These are phyloP conservation scores for Chrysosphaeria jannelii DNA, from an alignment of 2,329 filamentous ascomycete genomes.

Conservation along the genomic window DNA sequence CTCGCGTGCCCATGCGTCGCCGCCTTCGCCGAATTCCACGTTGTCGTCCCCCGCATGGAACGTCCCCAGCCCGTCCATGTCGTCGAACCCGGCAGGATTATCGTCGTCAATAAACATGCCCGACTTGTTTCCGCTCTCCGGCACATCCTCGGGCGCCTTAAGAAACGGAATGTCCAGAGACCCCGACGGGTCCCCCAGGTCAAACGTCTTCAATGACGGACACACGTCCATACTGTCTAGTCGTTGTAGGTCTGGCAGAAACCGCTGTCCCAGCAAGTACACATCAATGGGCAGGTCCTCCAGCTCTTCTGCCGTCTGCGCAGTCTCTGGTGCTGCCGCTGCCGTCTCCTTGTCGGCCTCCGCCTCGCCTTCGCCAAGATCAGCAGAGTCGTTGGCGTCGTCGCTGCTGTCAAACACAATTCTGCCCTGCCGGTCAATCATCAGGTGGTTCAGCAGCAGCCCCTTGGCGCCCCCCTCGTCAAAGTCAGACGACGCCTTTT, in stretches of 20 bases:
- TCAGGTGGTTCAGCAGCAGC: slow-evolving; percentile 78
- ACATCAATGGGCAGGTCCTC: slow-evolving; percentile 55
- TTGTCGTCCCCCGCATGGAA: slow-evolving; percentile 40
- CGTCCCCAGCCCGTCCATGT: slow-evolving; percentile 43
- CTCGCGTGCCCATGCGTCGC: slow-evolving; percentile 82
- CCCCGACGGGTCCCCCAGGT: slow-evolving; percentile 60
- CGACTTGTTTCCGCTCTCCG: slow-evolving; percentile 30
- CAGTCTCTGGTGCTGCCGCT: slow-evolving; percentile 15
- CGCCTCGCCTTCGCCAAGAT: slow-evolving; percentile 15
- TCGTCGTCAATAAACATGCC: slow-evolving; percentile 70
- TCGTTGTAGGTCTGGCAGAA: slow-evolving; percentile 52
- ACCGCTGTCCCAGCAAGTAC: slow-evolving; percentile 38
- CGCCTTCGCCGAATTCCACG: slow-evolving; percentile 82
- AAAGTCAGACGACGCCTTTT: slow-evolving; percentile 93
- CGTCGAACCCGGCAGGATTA: slow-evolving; percentile 53
- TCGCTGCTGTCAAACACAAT: slow-evolving; percentile 98
- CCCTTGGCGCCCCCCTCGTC: slow-evolving; percentile 95
- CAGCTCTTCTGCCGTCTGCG: slow-evolving; percentile 7
- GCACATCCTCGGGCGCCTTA: slow-evolving; percentile 49
- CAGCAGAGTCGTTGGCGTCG: slow-evolving; percentile 22
- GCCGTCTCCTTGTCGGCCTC: slow-evolving; percentile 9
- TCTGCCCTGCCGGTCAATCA: slow-evolving; percentile 68
- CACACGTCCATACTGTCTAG: slow-evolving; percentile 79
- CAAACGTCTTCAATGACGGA: slow-evolving; percentile 78
- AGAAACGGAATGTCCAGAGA: slow-evolving; percentile 77